Percentiles rank a stretch among this genome's conserved stretches.
Conservation (phyloP, 441 rosid species). For the Pelargonium australe region DNA sequence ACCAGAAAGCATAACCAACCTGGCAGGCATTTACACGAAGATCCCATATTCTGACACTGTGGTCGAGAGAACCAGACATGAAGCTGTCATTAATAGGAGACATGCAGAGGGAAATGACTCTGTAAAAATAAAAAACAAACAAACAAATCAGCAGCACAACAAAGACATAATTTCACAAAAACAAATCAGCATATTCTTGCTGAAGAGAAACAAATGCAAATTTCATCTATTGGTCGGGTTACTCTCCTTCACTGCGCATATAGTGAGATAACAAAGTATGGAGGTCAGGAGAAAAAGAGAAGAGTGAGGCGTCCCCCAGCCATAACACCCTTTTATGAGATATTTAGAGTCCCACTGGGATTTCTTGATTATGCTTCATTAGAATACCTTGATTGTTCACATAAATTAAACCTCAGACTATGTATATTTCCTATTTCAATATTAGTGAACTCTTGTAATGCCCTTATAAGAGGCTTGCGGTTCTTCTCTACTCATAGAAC, state of each 20-base stretch:
- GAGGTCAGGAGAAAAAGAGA: neutral
- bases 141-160: neutral
- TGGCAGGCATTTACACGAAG: slow-evolving; percentile 95
- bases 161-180: neutral
- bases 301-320: neutral
- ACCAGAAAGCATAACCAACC: slow-evolving; percentile 40
- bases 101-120: slow-evolving; percentile 95
- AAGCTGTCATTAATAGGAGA: slow-evolving; percentile 92
- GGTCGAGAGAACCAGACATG: slow-evolving; percentile 96
- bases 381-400: too few relatives aligned
- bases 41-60: slow-evolving; percentile 90
- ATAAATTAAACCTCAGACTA: too few relatives aligned
- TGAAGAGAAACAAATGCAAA: neutral
- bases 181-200: neutral
- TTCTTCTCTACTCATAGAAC: too few relatives aligned
- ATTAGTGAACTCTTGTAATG: too few relatives aligned
- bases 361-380: too few relatives aligned
- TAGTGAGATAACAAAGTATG: neutral
- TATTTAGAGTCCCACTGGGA: too few relatives aligned
- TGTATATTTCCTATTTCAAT: too few relatives aligned
- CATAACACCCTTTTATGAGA: neutral
- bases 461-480: too few relatives aligned
- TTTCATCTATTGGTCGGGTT: neutral
- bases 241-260: neutral
- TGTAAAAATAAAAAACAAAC: slow-evolving; percentile 26